A percentile compares a stretch with the other conserved stretches of the same genome.
Evolutionary conservation across 441 rosid species (phyloP).

Genomic region (Populus tomentosa): DNA sequence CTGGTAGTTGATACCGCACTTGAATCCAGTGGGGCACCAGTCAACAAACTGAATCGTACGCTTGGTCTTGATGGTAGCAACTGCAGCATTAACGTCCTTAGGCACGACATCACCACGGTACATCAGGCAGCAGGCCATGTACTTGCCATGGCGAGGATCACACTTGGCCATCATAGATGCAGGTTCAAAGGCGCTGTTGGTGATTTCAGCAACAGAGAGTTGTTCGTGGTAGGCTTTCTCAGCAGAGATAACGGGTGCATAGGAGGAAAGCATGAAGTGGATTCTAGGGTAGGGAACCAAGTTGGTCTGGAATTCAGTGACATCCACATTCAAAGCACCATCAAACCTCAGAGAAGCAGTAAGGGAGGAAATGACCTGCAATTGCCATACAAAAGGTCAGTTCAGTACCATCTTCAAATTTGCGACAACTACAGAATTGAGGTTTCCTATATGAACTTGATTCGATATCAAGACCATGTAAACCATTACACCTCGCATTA

Average conservation of each 20-base stretch:
- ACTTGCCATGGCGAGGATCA: constrained; percentile 89
- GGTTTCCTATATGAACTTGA: too few relatives aligned
- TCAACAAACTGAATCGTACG: constrained; percentile 86
- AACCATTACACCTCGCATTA: too few relatives aligned
- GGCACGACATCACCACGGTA: constrained; percentile 92
- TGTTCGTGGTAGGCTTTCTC: constrained; percentile 82
- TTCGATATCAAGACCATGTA: too few relatives aligned
- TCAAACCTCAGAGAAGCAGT: constrained; percentile 85
- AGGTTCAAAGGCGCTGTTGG: constrained; percentile 74
- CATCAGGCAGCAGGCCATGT: constrained; percentile 94
- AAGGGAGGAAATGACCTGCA: constrained; percentile 77
- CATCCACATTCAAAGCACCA: constrained; percentile 88
- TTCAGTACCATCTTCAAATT: background rate
- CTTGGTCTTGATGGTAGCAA: constrained; percentile 91
- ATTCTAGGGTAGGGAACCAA: constrained; percentile 93
- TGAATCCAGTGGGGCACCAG: constrained; percentile 94
- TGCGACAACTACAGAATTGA: background rate
- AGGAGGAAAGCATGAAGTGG: constrained; percentile 93
- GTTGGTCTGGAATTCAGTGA: constrained; percentile 89
- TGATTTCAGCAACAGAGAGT: constrained; percentile 67
- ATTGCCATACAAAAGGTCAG: background rate
- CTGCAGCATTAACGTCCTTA: constrained; percentile 85
- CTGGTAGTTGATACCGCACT: constrained; percentile 88
- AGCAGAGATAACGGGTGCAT: constrained; percentile 82
- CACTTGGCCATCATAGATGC: constrained; percentile 82